These are phyloP conservation scores for Aspergillus hiratsukae DNA, from an alignment of 2,329 filamentous ascomycete species.

Conservation along the genomic window DNA sequence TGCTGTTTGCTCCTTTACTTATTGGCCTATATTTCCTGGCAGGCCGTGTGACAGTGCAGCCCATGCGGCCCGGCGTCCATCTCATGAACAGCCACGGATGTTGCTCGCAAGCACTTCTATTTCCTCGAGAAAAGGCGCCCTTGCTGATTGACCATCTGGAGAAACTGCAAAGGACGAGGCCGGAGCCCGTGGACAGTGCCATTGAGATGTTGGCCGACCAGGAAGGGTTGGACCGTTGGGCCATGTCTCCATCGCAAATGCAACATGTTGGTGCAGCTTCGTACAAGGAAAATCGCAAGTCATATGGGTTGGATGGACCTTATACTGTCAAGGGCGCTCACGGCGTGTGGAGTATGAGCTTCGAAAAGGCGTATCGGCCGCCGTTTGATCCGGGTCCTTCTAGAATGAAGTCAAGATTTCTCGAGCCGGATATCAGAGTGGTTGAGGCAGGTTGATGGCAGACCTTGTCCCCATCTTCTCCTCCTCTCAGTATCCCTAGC, in stretches of 20 bases:
- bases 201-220: constrained; percentile 17
- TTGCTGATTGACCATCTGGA: constrained; percentile 13
- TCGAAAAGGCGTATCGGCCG: constrained; percentile 13
- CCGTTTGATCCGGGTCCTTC: neutral
- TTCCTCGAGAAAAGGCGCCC: constrained; percentile 30
- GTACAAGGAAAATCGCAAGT: constrained; percentile 19
- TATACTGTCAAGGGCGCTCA: constrained; percentile 19
- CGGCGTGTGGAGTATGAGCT: constrained; percentile 23
- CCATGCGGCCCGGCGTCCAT: constrained; percentile 34
- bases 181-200: constrained; percentile 17
- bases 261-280: constrained; percentile 21
- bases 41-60: constrained; percentile 38
- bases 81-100: constrained; percentile 43
- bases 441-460: neutral
- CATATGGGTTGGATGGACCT: constrained; percentile 13
- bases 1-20: constrained; percentile 25
- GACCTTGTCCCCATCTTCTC: neutral
- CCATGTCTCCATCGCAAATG: constrained; percentile 21
- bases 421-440: neutral
- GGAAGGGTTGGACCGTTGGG: constrained; percentile 14
- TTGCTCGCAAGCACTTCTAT: constrained; percentile 44
- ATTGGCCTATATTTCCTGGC: constrained; percentile 40
- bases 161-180: constrained; percentile 8
- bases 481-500: too few species aligned
- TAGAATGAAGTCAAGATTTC: neutral